Percentiles rank a stretch among this genome's conserved stretches.
phyloP scores from a whole-genome alignment of 1,284 basidiomycete genomes.

The Lignosus rhinocerotis region DNA sequence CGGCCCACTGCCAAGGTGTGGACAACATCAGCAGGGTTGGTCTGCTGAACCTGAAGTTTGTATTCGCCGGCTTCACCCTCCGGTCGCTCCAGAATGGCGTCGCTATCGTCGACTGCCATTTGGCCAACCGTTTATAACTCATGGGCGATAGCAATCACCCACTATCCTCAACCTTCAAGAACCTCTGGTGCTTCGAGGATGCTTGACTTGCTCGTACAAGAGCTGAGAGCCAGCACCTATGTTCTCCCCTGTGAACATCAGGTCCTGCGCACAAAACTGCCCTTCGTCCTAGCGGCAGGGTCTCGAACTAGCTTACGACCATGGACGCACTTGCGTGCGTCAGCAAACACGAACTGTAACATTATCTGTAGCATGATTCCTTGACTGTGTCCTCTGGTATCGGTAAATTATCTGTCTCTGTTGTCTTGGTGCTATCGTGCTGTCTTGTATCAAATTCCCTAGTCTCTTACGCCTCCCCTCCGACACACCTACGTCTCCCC shows the following conservation, averaged over 20 bases:
- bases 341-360: too few species aligned
- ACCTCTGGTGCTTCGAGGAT: slow-evolving; percentile 17
- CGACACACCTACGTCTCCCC: too few species aligned
- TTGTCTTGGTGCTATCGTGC: background rate
- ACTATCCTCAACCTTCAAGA: background rate
- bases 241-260: slow-evolving; percentile 39
- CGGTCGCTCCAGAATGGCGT: slow-evolving; percentile 8
- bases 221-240: slow-evolving; percentile 40
- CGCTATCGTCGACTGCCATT: slow-evolving; percentile 18
- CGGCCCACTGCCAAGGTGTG: background rate
- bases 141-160: background rate
- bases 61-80: slow-evolving; percentile 20
- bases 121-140: slow-evolving; percentile 1
- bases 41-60: slow-evolving; percentile 5
- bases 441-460: background rate
- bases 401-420: slow-evolving; percentile 14
- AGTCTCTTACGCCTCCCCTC: background rate
- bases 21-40: background rate
- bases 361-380: slow-evolving; percentile 3
- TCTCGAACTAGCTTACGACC: background rate
- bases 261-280: background rate
- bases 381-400: background rate
- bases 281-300: background rate
- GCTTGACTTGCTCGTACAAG: slow-evolving; percentile 42
- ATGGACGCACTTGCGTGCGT: background rate